Base-by-base conservation (phyloP, 2,329 filamentous ascomycete genomes). In the Fusarium staphyleae region DNA sequence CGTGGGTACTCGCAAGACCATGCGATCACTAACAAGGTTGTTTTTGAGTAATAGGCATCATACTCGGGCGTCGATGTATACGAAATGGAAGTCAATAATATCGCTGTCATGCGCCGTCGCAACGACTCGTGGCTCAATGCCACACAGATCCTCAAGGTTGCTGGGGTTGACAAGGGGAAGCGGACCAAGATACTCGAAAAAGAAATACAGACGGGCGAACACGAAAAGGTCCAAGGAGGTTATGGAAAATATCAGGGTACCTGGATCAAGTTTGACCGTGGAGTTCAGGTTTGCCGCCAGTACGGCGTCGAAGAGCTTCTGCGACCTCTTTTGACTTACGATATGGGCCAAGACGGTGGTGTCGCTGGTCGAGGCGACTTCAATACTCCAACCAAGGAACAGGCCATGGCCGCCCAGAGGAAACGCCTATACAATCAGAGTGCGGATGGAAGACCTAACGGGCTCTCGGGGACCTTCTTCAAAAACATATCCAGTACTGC, bases 241-340 rank as follows among this genome's bases (percentile, higher is more conserved):
- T 99, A 99, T 69, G 95, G 95, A 62, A 98, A 98, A 78, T 99
- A 99, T 69, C 95, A 99, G 78, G 95, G 95, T 48, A 99, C 95
- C 3, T 99, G 95, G 95, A 96, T 99, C 69, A 91, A 89, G 69
- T 98, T 96, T 69, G 89, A 93, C 42, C 87, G 93, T 56, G 95
- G 93, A 2, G 83, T 96, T 37, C 91, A 97, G 69, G 93, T 99
- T 66, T 98, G 95, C 74, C 87, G 89, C 34, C 85, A 88, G 62
- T 89, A 89, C 64, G 85, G 83, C 10, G 90, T 95, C 26, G 89
- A 93, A 71, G 90, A 93, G 60, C 67, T 91, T 5, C 76, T 95
- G 40, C 82, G 85, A 16, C 89, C 89, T 13, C 80, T 95, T 5
- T 75, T 95, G 47, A 91, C 89, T 22, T 91, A 93, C 71, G 90